Base-by-base conservation (phyloP, 352 stramenopile species). In the Pythium plurisporium region DNA sequence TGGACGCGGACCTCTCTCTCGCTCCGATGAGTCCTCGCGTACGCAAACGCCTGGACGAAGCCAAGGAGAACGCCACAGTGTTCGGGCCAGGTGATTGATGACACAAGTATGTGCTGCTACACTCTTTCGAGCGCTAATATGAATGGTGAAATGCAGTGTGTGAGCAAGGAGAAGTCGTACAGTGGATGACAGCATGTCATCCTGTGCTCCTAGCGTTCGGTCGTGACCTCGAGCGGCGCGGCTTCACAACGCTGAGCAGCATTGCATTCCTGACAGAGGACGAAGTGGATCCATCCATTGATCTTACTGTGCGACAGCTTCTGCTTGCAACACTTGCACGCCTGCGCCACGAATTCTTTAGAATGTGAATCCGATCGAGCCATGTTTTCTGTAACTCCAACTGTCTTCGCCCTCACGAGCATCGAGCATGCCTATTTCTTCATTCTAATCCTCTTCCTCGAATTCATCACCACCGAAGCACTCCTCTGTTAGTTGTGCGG, bases 131-230 rank as follows among this genome's bases (percentile, higher is more conserved):
- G 11, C 14, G 20, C 59, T 30, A 1, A 36, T 11, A 1, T 45
- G 27, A 25, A 34, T 23, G n/a, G 5, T 22, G 22, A 14, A 17
- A 34, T 19, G 22, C 30, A 88, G 80, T 93, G 36, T 89, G 79
- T 51, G 78, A 89, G 26, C 79, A 93, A 62, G 74, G 80, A 25
- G 80, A 91, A 46, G 83, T 93, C 29, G 74, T 93, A 43, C 81
- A 93, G 67, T 93, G 83, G 81, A 88, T 91, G 76, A 85, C 64
- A 33, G 82, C 82, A n/a, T 89, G 81, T 34, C 75, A 90, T 55
- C 69, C 75, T 15, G 74, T 75, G 9, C 63, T 93, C 26, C 81
- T 86, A 19, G 58, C 53, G 5, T 89, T 90, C 30, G 79, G 81
- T 5, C 58, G 71, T 19, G 55, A 70, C 6, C 71, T 93, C 34